These are phyloP conservation scores for Crassisporium funariophilum DNA, from an alignment of 768 basidiomycete species.

Conservation along the genomic window DNA sequence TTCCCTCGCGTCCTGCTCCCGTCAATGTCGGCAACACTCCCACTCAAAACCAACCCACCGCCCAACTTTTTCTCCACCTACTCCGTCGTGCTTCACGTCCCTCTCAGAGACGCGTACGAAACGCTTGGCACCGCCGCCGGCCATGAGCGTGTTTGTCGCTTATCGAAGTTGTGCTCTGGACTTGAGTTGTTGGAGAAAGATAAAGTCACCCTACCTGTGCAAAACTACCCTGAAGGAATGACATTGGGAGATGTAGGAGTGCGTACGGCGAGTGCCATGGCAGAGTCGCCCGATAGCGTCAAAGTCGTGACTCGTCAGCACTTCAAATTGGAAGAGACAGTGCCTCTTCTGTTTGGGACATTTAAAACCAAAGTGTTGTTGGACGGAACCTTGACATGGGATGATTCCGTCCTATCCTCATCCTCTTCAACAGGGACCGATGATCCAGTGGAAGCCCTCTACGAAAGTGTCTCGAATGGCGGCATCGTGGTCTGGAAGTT, in stretches of 20 bases:
- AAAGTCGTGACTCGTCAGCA: slow-evolving; percentile 24
- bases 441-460: slow-evolving; percentile 25
- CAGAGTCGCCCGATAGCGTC: neutral
- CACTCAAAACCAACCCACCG: slow-evolving; percentile 15
- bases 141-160: slow-evolving; percentile 34
- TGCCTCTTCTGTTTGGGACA: slow-evolving; percentile 34
- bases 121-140: slow-evolving; percentile 31
- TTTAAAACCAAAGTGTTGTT: slow-evolving; percentile 27
- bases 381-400: slow-evolving; percentile 36
- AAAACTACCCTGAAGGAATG: slow-evolving; percentile 12
- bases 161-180: slow-evolving; percentile 30
- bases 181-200: slow-evolving; percentile 30
- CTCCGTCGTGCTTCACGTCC: slow-evolving; percentile 29
- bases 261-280: slow-evolving; percentile 2
- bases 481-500: slow-evolving; percentile 33
- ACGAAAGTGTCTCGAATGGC: slow-evolving; percentile 27
- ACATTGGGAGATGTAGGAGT: slow-evolving; percentile 13
- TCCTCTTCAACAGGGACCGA: neutral
- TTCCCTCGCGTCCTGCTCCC: too few relatives aligned
- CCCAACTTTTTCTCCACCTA: slow-evolving; percentile 34
- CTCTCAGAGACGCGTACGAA: slow-evolving; percentile 28
- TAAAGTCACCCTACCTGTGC: slow-evolving; percentile 17
- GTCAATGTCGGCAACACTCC: neutral
- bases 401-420: slow-evolving; percentile 20
- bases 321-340: slow-evolving; percentile 33